Percentiles rank a stretch among this genome's conserved stretches.
These are phyloP conservation scores for Skeletonema tropicum DNA, from an alignment of 108 stramenopile species.

Conservation along the genomic window DNA sequence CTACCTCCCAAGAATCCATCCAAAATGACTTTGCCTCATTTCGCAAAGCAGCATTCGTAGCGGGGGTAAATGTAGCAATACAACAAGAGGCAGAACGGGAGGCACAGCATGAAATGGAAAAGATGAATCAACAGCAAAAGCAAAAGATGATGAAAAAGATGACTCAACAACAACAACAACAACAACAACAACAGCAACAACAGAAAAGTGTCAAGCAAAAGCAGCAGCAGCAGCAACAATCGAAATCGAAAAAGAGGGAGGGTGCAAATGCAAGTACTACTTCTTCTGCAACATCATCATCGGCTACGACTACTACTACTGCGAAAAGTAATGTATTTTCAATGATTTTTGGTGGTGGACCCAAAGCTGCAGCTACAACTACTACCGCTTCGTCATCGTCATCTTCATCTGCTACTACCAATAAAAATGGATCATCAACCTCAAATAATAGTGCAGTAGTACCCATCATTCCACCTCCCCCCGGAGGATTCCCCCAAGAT, in stretches of 20 bases:
- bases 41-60: conserved; percentile 24
- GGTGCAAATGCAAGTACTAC: neutral
- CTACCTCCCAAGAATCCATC: neutral
- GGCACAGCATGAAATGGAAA: conserved; percentile 3
- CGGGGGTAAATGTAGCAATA: conserved; percentile 33
- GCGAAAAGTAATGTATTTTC: conserved; percentile 19
- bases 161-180: neutral
- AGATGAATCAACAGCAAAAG: neutral
- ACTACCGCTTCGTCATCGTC: no score
- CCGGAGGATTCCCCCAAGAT: neutral
- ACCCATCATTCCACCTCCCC: conserved; percentile 5
- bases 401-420: neutral
- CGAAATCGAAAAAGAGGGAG: conserved; percentile 10
- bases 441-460: neutral
- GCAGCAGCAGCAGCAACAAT: no score
- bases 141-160: conserved; percentile 11
- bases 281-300: neutral
- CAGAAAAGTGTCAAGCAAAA: conserved; percentile 3
- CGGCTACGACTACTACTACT: conserved; percentile 8
- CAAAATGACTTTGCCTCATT: conserved; percentile 17
- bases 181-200: neutral
- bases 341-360: conserved; percentile 21
- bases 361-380: neutral
- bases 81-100: conserved; percentile 15
- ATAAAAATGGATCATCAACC: neutral